A percentile compares a stretch with the other conserved stretches of the same genome.
Evolutionary conservation across 495 filamentous ascomycete genomes (phyloP).

Genomic region (Penicillium goetzii): DNA sequence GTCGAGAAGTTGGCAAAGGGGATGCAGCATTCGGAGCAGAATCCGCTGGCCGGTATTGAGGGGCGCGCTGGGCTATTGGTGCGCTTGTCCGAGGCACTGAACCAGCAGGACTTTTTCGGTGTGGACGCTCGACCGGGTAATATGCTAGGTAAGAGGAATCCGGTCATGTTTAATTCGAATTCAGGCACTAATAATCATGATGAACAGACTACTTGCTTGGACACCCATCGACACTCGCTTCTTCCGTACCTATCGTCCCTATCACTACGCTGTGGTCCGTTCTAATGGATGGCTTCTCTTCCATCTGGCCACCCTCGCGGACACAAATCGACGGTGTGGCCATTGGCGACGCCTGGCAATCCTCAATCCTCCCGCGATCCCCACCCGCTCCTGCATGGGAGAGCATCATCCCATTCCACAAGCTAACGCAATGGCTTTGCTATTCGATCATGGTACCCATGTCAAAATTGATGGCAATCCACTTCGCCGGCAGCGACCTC

Average conservation of each 20-base stretch:
- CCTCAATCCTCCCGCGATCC: conserved; percentile 74
- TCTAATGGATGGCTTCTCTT: conserved; percentile 82
- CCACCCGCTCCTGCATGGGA: conserved; percentile 84
- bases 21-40: conserved; percentile 79
- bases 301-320: conserved; percentile 88
- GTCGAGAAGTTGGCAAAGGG: conserved; percentile 74
- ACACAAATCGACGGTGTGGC: conserved; percentile 87
- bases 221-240: conserved; percentile 84
- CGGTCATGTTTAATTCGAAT: background rate
- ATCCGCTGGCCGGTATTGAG: conserved; percentile 85
- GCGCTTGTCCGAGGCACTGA: conserved; percentile 74
- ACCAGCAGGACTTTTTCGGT: conserved; percentile 84
- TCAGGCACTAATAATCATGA: conserved; percentile 13
- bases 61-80: conserved; percentile 82
- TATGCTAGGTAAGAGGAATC: conserved; percentile 74
- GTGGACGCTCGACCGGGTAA: conserved; percentile 85
- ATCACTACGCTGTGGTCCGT: conserved; percentile 92
- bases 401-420: conserved; percentile 85
- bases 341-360: conserved; percentile 94
- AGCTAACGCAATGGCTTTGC: conserved; percentile 75
- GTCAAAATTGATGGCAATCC: conserved; percentile 63
- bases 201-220: conserved; percentile 83
- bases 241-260: conserved; percentile 82
- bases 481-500: conserved; percentile 65
- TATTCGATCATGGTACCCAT: conserved; percentile 76